Conservation (phyloP, 2,329 filamentous ascomycete genomes). For the Hypocrella siamensis region DNA sequence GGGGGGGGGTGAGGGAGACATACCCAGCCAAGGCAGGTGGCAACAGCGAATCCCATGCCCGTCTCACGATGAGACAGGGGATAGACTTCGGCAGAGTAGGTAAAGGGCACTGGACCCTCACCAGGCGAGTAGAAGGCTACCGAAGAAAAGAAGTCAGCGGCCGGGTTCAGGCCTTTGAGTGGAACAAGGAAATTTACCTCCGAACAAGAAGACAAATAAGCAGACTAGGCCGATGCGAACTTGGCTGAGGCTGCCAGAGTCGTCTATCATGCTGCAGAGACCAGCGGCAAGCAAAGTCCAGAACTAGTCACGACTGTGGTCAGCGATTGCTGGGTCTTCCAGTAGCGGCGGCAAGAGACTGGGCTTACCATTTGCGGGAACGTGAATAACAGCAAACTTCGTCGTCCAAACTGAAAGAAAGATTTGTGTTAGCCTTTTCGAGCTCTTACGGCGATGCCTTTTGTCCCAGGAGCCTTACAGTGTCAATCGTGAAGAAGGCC, state of each 20-base stretch:
- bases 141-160: neutral
- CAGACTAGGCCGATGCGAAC: conserved; percentile 38
- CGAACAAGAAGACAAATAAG: conserved; percentile 49
- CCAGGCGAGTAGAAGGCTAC: conserved; percentile 46
- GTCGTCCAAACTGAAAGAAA: conserved; percentile 43
- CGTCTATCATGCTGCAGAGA: conserved; percentile 19
- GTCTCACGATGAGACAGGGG: conserved; percentile 47
- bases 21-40: conserved; percentile 39
- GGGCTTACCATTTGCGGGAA: conserved; percentile 46
- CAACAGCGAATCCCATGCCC: conserved; percentile 48
- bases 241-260: conserved; percentile 13
- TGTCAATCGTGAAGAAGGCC: conserved; percentile 51
- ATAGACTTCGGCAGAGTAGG: conserved; percentile 48
- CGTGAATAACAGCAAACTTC: conserved; percentile 45
- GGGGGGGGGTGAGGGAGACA: neutral
- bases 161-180: too few species aligned
- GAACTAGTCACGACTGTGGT: conserved; percentile 7
- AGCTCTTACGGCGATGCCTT: neutral
- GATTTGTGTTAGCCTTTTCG: too few species aligned
- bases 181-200: conserved; percentile 13
- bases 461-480: too few species aligned
- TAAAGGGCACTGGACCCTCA: conserved; percentile 47
- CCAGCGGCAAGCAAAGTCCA: conserved; percentile 36
- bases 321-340: neutral
- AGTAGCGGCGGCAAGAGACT: neutral